phyloP scores from a whole-genome alignment of 192 early-diverging fungal genomes.

The Kappamyces sp. region DNA sequence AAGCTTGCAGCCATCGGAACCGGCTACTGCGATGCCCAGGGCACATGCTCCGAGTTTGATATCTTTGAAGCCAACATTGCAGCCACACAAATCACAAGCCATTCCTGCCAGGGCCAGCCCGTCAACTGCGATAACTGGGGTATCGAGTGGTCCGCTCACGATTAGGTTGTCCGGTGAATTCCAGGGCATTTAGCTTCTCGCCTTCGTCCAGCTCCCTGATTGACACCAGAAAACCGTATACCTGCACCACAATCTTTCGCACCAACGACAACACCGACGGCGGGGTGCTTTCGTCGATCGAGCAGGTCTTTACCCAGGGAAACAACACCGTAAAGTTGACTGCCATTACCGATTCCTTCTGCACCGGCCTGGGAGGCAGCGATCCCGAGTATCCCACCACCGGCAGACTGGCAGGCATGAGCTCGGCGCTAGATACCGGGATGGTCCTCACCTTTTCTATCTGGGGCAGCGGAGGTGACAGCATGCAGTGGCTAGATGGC shows the following conservation, averaged over 20 bases:
- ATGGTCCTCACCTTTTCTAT: conserved; percentile 28
- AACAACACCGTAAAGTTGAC: background rate
- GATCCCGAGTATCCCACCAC: conserved; percentile 18
- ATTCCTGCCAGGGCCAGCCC: conserved; percentile 17
- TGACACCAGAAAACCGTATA: conserved; percentile 30
- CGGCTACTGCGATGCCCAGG: conserved; percentile 33
- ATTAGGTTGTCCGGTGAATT: conserved; percentile 17
- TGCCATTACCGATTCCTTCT: conserved; percentile 15
- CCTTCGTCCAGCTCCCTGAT: conserved; percentile 19
- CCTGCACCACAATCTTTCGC: conserved; percentile 22
- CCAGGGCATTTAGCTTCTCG: conserved; percentile 10
- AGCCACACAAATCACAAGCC: conserved; percentile 18
- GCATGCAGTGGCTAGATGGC: conserved; percentile 32
- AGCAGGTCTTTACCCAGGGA: conserved; percentile 21
- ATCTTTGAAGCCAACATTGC: conserved; percentile 27
- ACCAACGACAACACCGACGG: conserved; percentile 25
- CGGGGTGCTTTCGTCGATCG: conserved; percentile 15
- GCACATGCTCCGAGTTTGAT: conserved; percentile 30
- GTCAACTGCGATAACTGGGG: conserved; percentile 30
- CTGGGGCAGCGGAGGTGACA: conserved; percentile 27
- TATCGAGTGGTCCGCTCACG: background rate
- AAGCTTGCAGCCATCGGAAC: conserved; percentile 17
- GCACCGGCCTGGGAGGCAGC: background rate
- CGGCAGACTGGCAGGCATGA: conserved; percentile 19
- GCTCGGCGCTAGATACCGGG: conserved; percentile 23